Percentiles rank a stretch among this genome's conserved stretches.
Evolutionary conservation across 768 basidiomycete species (phyloP).

Genomic region (Leccinum aurantiacum): DNA sequence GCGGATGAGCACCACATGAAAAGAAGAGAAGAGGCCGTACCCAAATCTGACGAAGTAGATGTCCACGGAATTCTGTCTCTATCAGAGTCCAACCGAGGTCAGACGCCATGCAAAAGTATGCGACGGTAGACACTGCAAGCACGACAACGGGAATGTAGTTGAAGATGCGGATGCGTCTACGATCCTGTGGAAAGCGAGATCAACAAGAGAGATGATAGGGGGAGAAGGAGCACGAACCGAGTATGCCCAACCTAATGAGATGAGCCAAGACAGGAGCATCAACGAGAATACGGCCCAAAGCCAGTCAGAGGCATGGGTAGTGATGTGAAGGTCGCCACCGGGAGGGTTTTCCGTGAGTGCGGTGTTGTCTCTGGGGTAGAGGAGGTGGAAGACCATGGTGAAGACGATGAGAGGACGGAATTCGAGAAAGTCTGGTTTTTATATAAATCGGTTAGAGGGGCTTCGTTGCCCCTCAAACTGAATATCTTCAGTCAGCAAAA

Average conservation of each 20-base stretch:
- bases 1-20: neutral
- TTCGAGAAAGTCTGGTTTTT: neutral
- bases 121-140: constrained; percentile 43
- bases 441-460: constrained; percentile 21
- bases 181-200: constrained; percentile 23
- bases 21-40: constrained; percentile 25
- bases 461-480: neutral
- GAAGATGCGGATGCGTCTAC: constrained; percentile 45
- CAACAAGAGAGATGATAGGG: neutral
- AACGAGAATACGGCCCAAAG: constrained; percentile 55
- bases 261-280: constrained; percentile 44
- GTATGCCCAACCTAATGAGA: constrained; percentile 38
- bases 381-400: constrained; percentile 20
- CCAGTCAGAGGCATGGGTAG: constrained; percentile 48
- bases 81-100: constrained; percentile 51
- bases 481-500: neutral
- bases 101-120: constrained; percentile 57
- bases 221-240: constrained; percentile 16
- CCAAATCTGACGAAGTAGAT: constrained; percentile 42
- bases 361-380: constrained; percentile 23
- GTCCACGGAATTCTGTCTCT: constrained; percentile 33
- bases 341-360: constrained; percentile 39
- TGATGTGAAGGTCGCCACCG: constrained; percentile 40
- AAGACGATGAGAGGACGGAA: neutral
- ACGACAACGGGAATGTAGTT: constrained; percentile 51